Evolutionary conservation across 345 rosid species (phyloP).

Genomic region (Capsella bursapastoris): DNA sequence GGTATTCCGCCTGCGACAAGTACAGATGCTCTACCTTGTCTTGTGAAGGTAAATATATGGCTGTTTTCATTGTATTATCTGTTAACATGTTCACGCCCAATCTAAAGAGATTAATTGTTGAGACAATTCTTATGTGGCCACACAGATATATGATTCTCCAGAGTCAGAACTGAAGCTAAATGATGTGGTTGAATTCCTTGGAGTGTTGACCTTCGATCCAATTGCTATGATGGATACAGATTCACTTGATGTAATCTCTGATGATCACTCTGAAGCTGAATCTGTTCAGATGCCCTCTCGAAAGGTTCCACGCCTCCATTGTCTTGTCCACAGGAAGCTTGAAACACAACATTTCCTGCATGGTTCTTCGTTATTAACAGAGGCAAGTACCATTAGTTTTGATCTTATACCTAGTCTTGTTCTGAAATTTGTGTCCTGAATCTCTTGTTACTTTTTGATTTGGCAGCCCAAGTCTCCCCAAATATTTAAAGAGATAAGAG

Average conservation of each 20-base stretch:
- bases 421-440: background rate
- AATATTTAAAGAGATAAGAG: constrained; percentile 62
- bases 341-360: constrained; percentile 61
- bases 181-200: constrained; percentile 87
- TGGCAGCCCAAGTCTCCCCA: constrained; percentile 63
- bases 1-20: constrained; percentile 35
- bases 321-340: constrained; percentile 82
- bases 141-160: constrained; percentile 79
- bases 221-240: constrained; percentile 47
- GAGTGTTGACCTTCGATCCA: constrained; percentile 72
- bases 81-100: background rate
- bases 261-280: constrained; percentile 57
- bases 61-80: background rate
- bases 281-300: constrained; percentile 59
- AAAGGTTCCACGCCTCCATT: constrained; percentile 93
- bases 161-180: constrained; percentile 86
- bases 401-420: background rate
- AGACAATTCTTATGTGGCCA: background rate
- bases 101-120: constrained; percentile 1
- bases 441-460: constrained; percentile 28
- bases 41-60: constrained; percentile 63
- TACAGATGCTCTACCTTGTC: constrained; percentile 61
- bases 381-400: constrained; percentile 50
- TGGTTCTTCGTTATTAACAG: constrained; percentile 49
- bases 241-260: constrained; percentile 51